Conservation (phyloP, 306 rosid species). For the Vicia sativa region DNA sequence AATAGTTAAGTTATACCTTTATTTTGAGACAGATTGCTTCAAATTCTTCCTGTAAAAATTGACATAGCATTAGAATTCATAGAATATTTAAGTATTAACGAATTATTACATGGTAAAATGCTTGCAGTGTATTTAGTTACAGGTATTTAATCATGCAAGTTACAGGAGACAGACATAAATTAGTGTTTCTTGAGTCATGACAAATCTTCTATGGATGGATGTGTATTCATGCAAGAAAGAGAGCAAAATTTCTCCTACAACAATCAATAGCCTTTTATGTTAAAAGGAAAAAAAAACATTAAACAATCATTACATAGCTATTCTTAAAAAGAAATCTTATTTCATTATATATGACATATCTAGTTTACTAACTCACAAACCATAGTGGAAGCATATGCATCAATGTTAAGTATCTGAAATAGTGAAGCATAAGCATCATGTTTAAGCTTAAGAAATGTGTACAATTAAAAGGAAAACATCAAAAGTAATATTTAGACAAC, state of each 20-base stretch:
- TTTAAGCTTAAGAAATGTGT: conserved; percentile 19
- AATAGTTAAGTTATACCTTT: conserved; percentile 50
- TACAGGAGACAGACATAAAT: conserved; percentile 13
- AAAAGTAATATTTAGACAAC: conserved; percentile 10
- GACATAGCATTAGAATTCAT: conserved; percentile 32
- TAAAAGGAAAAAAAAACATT: conserved; percentile 9
- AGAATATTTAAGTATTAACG: conserved; percentile 4
- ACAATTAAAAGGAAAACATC: conserved; percentile 11
- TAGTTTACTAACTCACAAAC: too few relatives aligned
- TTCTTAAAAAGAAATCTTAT: conserved; percentile 4
- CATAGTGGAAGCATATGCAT: too few relatives aligned
- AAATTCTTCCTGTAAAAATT: conserved; percentile 65
- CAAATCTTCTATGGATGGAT: not conserved
- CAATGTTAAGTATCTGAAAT: conserved; percentile 25
- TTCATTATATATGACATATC: too few relatives aligned
- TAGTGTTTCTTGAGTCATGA: conserved; percentile 11
- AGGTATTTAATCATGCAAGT: not conserved
- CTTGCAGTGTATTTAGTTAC: conserved; percentile 10
- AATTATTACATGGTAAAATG: conserved; percentile 21
- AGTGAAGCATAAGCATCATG: conserved; percentile 7
- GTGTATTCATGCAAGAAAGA: not conserved
- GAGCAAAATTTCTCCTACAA: conserved; percentile 3
- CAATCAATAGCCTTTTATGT: conserved; percentile 5
- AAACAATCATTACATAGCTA: conserved; percentile 12
- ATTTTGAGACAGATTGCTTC: conserved; percentile 56